Base-by-base conservation (phyloP, 768 basidiomycete species). In the Boletus subcaerulescens region DNA sequence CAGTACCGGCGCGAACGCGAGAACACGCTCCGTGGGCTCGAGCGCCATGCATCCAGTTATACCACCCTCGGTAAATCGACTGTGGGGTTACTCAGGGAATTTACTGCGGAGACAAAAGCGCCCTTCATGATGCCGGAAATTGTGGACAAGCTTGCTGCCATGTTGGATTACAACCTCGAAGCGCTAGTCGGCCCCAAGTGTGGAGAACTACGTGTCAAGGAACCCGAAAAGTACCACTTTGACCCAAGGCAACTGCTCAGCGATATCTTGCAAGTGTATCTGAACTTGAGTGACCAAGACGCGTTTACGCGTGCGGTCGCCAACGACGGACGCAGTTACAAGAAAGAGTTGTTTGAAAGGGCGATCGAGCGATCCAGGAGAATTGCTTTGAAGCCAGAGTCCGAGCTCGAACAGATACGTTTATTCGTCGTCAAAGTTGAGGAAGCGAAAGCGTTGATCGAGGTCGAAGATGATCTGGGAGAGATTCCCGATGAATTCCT, bases 91-190 rank as follows among this genome's bases (percentile, higher is more conserved):
- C 81, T 99, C 62, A 92, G 91, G 67, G 80, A 91, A 50, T 94
- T 98, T 74, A 96, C 96, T 1, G 89, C 87, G 0, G 90, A 96
- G 68, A 91, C 93, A 0, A 93, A 89, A 67, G 82, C 77, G 26
- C 95, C 97, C 0, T 99, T 98, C 73, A 89, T 97, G 83, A 89
- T 92, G 72, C 88, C 91, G 9, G 97, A 99, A 73, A 98, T 99
- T 45, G 91, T 98, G 48, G 89, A 95, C 69, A 84, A 90, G 35
- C 80, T 99, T 15, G 97, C 97, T 4, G 95, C 95, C 1, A 98
- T 97, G 91, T 73, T 99, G 64, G 91, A 97, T 67, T 93, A 94
- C 74, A 98, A 98, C 65, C 78, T 99, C 18, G 85, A 87, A 46
- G 87, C 86, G 3, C 83, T 99, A 22, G 91, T 86, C 43, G 97